phyloP scores from a whole-genome alignment of 176 grass and related monocot genomes.

The Themeda triandra region DNA sequence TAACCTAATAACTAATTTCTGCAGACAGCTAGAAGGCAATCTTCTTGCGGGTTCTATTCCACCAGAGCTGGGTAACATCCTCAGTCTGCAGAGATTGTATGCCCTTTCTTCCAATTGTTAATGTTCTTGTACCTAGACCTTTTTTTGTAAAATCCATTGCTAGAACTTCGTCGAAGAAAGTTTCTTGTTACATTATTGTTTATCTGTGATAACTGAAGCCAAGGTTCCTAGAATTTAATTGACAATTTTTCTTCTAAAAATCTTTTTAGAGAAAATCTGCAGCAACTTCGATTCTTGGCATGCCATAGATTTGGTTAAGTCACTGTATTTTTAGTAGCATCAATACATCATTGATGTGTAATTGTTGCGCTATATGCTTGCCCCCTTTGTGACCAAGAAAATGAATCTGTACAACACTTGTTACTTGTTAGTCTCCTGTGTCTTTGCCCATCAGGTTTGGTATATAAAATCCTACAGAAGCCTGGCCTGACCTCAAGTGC shows the following conservation, averaged over 20 bases:
- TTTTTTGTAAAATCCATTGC: slow-evolving; percentile 15
- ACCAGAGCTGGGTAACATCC: slow-evolving; percentile 63
- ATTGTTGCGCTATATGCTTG: background rate
- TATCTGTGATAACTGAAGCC: slow-evolving; percentile 18
- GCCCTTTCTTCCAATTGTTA: slow-evolving; percentile 25
- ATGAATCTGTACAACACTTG: background rate
- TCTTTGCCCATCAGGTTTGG: background rate
- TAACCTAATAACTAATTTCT: slow-evolving; percentile 8
- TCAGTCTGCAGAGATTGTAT: slow-evolving; percentile 77
- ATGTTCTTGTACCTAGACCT: background rate
- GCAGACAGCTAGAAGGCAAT: slow-evolving; percentile 72
- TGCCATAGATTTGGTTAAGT: slow-evolving; percentile 19
- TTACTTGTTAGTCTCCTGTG: background rate
- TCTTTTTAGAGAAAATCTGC: background rate
- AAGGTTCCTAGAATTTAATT: background rate
- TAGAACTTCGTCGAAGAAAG: slow-evolving; percentile 14
- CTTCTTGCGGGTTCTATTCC: slow-evolving; percentile 61
- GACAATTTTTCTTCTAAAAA: background rate
- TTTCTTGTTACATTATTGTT: slow-evolving; percentile 1
- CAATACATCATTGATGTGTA: background rate
- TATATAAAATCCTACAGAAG: background rate
- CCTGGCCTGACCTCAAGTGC: background rate
- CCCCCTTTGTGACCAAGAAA: background rate
- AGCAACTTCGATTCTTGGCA: background rate
- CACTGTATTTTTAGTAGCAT: background rate